phyloP scores from a whole-genome alignment of 1,284 basidiomycete genomes.

The Wolfiporia cocos region DNA sequence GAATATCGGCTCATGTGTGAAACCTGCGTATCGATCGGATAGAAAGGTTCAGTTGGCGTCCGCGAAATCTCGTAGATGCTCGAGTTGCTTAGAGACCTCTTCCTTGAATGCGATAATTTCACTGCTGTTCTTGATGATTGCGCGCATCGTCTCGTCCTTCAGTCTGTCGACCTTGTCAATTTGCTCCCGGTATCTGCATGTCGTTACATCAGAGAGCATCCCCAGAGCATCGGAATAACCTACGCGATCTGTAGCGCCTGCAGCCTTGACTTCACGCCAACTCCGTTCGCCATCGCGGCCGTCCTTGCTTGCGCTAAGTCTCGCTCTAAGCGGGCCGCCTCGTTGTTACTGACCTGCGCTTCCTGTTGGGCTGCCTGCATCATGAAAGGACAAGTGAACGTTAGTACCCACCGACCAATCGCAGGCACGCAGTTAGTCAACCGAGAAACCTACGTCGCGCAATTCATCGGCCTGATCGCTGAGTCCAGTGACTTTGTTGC shows the following conservation, averaged over 20 bases:
- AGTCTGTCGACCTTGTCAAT: constrained; percentile 63
- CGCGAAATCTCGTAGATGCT: constrained; percentile 59
- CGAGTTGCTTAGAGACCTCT: constrained; percentile 62
- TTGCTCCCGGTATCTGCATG: constrained; percentile 64
- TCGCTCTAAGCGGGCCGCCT: constrained; percentile 57
- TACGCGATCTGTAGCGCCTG: constrained; percentile 56
- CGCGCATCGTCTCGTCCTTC: constrained; percentile 69
- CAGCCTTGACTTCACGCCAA: constrained; percentile 71
- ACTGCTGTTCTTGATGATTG: constrained; percentile 76
- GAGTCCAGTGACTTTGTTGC: constrained; percentile 60
- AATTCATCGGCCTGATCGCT: constrained; percentile 76
- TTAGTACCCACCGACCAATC: not conserved
- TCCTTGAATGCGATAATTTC: constrained; percentile 76
- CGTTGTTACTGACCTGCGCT: constrained; percentile 51
- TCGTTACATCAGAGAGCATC: not conserved
- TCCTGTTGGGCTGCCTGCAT: constrained; percentile 69
- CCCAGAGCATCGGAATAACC: constrained; percentile 11
- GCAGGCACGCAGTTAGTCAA: not conserved
- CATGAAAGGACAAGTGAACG: constrained; percentile 2
- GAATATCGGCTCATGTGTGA: not conserved
- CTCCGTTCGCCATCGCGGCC: constrained; percentile 69
- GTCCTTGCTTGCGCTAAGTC: constrained; percentile 66
- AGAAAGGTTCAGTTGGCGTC: constrained; percentile 38
- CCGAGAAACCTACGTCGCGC: constrained; percentile 52
- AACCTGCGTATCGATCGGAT: not conserved